Evolutionary conservation across 116 monocot species (phyloP).

Genomic region (Cymodocea nodosa): DNA sequence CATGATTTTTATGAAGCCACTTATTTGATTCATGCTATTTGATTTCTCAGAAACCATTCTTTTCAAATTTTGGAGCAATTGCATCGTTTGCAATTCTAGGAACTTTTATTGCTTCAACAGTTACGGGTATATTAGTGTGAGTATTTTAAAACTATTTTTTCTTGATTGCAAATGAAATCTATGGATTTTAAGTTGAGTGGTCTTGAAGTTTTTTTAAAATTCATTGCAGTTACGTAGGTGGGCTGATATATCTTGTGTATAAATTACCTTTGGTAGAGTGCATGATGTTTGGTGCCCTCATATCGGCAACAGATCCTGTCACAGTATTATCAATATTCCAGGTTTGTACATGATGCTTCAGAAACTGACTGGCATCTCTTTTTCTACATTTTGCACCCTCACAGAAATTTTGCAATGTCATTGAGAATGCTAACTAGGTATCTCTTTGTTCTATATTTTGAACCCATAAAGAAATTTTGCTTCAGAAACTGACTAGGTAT

Average conservation of each 20-base stretch:
- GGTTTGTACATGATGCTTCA: conserved; percentile 17
- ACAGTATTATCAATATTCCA: conserved; percentile 95
- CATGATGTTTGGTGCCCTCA: conserved; percentile 97
- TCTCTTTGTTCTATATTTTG: too few relatives aligned
- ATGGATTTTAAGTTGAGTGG: background rate
- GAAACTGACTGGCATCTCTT: too few relatives aligned
- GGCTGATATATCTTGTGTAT: conserved; percentile 81
- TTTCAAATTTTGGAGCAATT: conserved; percentile 98
- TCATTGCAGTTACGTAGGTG: conserved; percentile 79
- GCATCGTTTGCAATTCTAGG: conserved; percentile 96
- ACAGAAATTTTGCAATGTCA: too few relatives aligned
- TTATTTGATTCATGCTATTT: conserved; percentile 7
- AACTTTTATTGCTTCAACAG: conserved; percentile 82
- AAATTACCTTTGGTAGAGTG: conserved; percentile 82
- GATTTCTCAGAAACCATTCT: conserved; percentile 87
- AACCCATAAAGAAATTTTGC: too few relatives aligned
- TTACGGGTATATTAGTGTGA: conserved; percentile 94
- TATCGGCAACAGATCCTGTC: conserved; percentile 98
- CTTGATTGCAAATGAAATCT: background rate
- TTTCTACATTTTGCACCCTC: too few relatives aligned
- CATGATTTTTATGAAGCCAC: background rate
- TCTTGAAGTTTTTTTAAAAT: background rate
- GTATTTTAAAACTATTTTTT: conserved; percentile 8
- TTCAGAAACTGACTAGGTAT: too few relatives aligned
- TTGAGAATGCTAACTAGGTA: too few relatives aligned